A percentile compares a stretch with the other conserved stretches of the same genome.
Evolutionary conservation across 352 stramenopile genomes (phyloP).

Genomic region (Globisporangium nodosum): DNA sequence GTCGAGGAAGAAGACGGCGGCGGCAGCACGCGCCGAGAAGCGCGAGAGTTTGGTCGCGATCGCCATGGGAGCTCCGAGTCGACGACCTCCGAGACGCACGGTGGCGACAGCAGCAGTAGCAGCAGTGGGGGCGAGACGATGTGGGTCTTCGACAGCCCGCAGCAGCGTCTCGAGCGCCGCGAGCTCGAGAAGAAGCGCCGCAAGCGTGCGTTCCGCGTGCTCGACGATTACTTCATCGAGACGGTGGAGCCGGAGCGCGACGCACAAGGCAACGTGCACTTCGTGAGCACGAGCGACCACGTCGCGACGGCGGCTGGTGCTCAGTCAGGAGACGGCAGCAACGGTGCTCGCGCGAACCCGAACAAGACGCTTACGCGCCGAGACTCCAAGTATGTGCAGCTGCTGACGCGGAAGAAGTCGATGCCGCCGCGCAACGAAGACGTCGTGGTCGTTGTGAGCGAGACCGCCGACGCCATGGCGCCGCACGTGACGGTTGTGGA

Average conservation of each 20-base stretch:
- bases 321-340: constrained; percentile 14
- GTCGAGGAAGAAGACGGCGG: constrained; percentile 13
- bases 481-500: constrained; percentile 2
- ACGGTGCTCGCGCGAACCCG: constrained; percentile 13
- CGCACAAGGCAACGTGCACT: constrained; percentile 1
- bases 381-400: constrained; percentile 26
- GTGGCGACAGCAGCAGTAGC: constrained; percentile 18
- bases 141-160: constrained; percentile 45
- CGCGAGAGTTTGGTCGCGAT: constrained; percentile 14
- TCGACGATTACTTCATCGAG: constrained; percentile 41
- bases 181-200: constrained; percentile 49
- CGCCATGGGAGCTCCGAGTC: background rate
- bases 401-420: constrained; percentile 22
- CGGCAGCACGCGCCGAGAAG: constrained; percentile 21
- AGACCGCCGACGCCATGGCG: constrained; percentile 10
- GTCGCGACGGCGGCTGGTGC: constrained; percentile 25
- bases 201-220: constrained; percentile 45
- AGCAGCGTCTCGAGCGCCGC: constrained; percentile 40
- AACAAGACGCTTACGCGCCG: constrained; percentile 25
- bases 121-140: constrained; percentile 39
- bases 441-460: constrained; percentile 25
- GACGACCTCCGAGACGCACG: background rate
- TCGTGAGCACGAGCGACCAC: constrained; percentile 24
- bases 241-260: constrained; percentile 8
- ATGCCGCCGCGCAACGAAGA: constrained; percentile 22